phyloP scores from a whole-genome alignment of 2,329 filamentous ascomycete species.

The Byssochlamys sp. region DNA sequence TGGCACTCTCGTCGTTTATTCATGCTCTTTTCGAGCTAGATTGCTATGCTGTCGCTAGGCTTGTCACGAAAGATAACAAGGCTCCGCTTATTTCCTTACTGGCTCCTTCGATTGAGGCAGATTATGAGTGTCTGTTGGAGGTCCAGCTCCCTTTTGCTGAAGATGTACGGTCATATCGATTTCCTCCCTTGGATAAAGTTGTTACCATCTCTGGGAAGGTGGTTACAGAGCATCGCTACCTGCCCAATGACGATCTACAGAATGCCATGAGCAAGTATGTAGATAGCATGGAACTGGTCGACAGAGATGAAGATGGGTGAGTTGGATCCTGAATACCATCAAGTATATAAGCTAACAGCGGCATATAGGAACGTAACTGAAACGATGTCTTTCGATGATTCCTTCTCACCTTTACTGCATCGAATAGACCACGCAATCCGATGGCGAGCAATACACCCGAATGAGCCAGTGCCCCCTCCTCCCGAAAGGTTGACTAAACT shows the following conservation, averaged over 20 bases:
- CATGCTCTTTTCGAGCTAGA: constrained; percentile 78
- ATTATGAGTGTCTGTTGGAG: constrained; percentile 79
- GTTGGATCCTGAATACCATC: constrained; percentile 10
- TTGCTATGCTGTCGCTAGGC: constrained; percentile 73
- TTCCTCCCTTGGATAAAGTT: constrained; percentile 79
- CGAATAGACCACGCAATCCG: constrained; percentile 78
- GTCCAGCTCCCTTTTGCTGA: constrained; percentile 86
- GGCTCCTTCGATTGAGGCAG: constrained; percentile 66
- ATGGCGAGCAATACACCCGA: constrained; percentile 66
- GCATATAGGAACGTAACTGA: constrained; percentile 46
- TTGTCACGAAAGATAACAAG: constrained; percentile 75
- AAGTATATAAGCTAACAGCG: constrained; percentile 1
- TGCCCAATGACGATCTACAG: constrained; percentile 65
- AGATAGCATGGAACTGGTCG: constrained; percentile 78
- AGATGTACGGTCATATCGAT: constrained; percentile 80
- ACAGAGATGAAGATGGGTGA: constrained; percentile 65
- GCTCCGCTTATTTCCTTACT: constrained; percentile 68
- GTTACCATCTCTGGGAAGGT: constrained; percentile 76
- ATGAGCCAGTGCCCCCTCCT: constrained; percentile 52
- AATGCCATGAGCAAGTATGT: constrained; percentile 85
- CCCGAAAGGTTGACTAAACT: constrained; percentile 61
- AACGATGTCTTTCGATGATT: constrained; percentile 69
- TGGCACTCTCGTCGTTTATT: constrained; percentile 81
- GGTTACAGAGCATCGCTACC: constrained; percentile 69
- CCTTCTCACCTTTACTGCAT: constrained; percentile 77